These are phyloP conservation scores for Nakazawaea holstii DNA, from an alignment of 805 yeast species.

Conservation along the genomic window DNA sequence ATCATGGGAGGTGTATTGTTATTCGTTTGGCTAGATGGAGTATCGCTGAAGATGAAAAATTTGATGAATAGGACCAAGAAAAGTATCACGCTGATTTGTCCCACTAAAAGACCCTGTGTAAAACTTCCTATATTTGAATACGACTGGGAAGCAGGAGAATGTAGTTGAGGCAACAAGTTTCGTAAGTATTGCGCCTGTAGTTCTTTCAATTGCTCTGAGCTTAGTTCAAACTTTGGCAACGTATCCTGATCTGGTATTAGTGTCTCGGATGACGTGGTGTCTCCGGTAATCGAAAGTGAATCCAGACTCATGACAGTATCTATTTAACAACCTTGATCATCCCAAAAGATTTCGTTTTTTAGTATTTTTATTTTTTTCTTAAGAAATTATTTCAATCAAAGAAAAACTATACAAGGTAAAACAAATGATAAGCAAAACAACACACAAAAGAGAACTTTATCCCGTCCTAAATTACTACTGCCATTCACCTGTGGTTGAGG, in stretches of 20 bases:
- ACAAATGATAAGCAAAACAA: too few relatives aligned
- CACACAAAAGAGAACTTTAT: too few relatives aligned
- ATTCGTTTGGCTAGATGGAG: constrained; percentile 23
- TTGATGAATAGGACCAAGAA: constrained; percentile 60
- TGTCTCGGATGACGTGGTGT: neutral
- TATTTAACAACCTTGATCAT: neutral
- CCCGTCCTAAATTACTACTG: too few relatives aligned
- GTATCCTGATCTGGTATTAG: neutral
- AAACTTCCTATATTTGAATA: constrained; percentile 51
- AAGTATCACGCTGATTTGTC: constrained; percentile 67
- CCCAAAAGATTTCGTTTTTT: neutral
- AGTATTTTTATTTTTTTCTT: neutral
- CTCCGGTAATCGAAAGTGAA: neutral
- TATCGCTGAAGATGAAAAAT: constrained; percentile 73
- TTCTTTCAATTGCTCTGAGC: constrained; percentile 8
- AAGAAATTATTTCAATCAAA: too few relatives aligned
- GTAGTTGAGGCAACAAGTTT: constrained; percentile 7
- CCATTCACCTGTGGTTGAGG: too few relatives aligned
- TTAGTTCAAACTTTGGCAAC: neutral
- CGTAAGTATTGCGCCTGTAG: constrained; percentile 9
- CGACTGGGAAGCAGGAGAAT: neutral
- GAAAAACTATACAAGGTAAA: too few relatives aligned
- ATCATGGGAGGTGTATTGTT: constrained; percentile 25
- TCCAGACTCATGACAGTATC: too few relatives aligned
- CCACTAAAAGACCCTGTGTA: constrained; percentile 68